Evolutionary conservation across 2,329 filamentous ascomycete genomes (phyloP).

Genomic region (Colletotrichum sp.): DNA sequence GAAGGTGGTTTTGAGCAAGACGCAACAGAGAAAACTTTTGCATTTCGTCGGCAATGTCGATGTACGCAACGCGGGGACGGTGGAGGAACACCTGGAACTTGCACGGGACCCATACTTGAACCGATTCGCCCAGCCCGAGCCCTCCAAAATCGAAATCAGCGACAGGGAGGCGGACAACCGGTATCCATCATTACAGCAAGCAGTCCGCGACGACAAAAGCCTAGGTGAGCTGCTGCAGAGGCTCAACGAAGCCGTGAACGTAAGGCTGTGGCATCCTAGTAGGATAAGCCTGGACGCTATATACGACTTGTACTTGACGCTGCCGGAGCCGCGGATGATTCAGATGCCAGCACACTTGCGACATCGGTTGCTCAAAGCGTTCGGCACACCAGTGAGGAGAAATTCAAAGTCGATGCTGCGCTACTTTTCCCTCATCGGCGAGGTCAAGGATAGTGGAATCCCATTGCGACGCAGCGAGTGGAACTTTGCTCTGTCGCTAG

Average conservation of each 20-base stretch:
- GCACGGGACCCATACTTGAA: conserved; percentile 59
- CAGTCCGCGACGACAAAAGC: conserved; percentile 37
- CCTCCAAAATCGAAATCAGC: conserved; percentile 54
- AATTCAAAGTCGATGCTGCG: conserved; percentile 72
- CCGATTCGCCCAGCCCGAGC: conserved; percentile 57
- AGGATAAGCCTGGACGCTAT: conserved; percentile 47
- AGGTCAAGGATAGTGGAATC: conserved; percentile 78
- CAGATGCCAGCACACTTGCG: conserved; percentile 58
- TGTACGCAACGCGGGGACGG: conserved; percentile 40
- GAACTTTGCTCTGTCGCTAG: conserved; percentile 84
- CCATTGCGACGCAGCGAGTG: conserved; percentile 73
- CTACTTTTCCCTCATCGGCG: conserved; percentile 83
- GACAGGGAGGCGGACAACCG: conserved; percentile 53
- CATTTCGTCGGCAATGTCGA: conserved; percentile 51
- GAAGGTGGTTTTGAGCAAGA: neutral
- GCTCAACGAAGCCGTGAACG: conserved; percentile 45
- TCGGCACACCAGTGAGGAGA: conserved; percentile 67
- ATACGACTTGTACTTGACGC: conserved; percentile 51
- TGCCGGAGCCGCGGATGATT: conserved; percentile 59
- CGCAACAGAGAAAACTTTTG: conserved; percentile 48
- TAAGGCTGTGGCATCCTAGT: conserved; percentile 46
- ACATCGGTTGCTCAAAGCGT: conserved; percentile 68
- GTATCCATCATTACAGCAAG: conserved; percentile 49
- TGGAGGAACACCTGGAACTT: conserved; percentile 59
- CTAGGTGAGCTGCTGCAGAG: conserved; percentile 38